These are phyloP conservation scores for Cladosporium sp. DNA, from an alignment of 2,329 filamentous ascomycete genomes.

Conservation along the genomic window DNA sequence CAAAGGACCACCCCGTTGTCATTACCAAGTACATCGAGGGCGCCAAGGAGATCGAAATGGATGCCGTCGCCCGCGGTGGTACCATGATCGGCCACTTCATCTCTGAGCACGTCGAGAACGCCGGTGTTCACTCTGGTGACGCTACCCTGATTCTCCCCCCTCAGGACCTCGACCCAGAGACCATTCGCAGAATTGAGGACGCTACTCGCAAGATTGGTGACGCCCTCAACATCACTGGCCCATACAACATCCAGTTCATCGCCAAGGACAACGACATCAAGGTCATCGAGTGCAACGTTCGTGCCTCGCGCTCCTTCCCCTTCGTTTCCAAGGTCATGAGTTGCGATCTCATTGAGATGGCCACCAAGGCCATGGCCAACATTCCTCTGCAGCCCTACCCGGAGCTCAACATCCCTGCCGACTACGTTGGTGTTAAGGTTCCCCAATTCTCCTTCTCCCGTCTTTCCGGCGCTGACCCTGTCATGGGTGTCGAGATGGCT, in stretches of 20 bases:
- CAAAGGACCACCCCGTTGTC: conserved; percentile 91
- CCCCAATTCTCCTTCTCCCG: conserved; percentile 99
- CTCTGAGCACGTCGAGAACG: conserved; percentile 98
- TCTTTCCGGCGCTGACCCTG: conserved; percentile 90
- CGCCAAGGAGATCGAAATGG: conserved; percentile 99
- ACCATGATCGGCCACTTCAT: conserved; percentile 93
- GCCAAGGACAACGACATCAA: conserved; percentile 99
- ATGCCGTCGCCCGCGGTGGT: conserved; percentile 88
- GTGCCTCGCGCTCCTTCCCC: conserved; percentile 92
- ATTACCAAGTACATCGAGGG: conserved; percentile 99
- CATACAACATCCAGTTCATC: conserved; percentile 99
- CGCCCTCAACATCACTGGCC: conserved; percentile 91
- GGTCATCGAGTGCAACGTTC: conserved; percentile 98
- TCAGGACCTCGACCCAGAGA: conserved; percentile 85
- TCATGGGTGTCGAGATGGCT: conserved; percentile 97
- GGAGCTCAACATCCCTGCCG: conserved; percentile 65
- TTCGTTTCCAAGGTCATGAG: conserved; percentile 99
- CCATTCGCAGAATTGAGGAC: conserved; percentile 86
- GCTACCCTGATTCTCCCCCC: conserved; percentile 93
- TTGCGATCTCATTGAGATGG: conserved; percentile 96
- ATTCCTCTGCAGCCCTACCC: conserved; percentile 81
- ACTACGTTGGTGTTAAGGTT: conserved; percentile 95
- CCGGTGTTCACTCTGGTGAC: conserved; percentile 96
- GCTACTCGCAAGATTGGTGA: conserved; percentile 93
- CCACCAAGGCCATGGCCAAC: conserved; percentile 92